These are phyloP conservation scores for Fusarium humuli DNA, from an alignment of 2,329 filamentous ascomycete genomes.

Conservation along the genomic window DNA sequence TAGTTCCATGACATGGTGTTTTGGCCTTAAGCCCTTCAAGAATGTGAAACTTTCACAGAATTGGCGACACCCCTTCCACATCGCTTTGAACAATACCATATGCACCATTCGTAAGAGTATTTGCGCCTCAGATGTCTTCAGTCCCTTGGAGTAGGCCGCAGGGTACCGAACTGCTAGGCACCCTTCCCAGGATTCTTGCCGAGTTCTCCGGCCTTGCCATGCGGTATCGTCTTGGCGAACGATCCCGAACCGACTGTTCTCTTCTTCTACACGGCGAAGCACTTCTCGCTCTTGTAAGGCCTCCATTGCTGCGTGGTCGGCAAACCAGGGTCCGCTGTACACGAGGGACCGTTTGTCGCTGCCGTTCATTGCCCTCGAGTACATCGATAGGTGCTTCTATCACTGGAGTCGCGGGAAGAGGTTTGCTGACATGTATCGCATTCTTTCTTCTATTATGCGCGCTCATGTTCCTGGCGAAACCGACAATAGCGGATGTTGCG, in stretches of 20 bases:
- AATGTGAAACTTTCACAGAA: not conserved
- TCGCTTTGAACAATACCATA: not conserved
- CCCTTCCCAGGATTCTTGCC: not conserved
- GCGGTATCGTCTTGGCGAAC: slow-evolving; percentile 2
- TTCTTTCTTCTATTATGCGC: slow-evolving; percentile 8
- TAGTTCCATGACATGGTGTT: not conserved
- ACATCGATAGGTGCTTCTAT: slow-evolving; percentile 42
- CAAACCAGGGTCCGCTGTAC: slow-evolving; percentile 15
- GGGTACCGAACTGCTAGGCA: not conserved
- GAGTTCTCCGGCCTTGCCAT: not conserved
- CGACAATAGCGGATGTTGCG: slow-evolving; percentile 46
- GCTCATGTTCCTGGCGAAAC: slow-evolving; percentile 37
- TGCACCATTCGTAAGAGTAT: not conserved
- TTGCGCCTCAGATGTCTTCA: not conserved
- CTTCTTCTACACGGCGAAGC: slow-evolving; percentile 9
- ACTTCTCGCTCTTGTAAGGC: slow-evolving; percentile 12
- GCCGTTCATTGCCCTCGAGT: slow-evolving; percentile 1
- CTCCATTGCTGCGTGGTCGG: not conserved
- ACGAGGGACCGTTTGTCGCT: slow-evolving; percentile 8
- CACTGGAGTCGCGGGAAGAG: slow-evolving; percentile 49
- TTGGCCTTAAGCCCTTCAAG: slow-evolving; percentile 9
- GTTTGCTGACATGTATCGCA: slow-evolving; percentile 40
- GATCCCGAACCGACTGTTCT: not conserved
- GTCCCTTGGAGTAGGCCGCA: not conserved
- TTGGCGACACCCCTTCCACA: not conserved